These are phyloP conservation scores for Ramalina peruviana DNA, from an alignment of 495 filamentous ascomycete species.

Conservation along the genomic window DNA sequence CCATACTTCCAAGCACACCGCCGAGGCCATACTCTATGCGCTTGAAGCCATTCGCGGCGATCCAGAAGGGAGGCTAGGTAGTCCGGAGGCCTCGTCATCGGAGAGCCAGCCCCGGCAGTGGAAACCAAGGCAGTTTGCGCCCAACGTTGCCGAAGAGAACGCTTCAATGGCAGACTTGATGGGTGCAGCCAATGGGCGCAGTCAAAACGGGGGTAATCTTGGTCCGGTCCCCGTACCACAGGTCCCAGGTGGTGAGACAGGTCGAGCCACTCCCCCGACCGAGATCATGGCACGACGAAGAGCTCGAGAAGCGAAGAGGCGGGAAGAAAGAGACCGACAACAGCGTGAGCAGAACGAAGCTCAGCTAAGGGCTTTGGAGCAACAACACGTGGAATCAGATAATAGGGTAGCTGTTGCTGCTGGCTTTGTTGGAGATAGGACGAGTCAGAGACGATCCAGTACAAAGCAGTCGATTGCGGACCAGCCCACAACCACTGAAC, in stretches of 20 bases:
- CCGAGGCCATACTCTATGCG: constrained; percentile 74
- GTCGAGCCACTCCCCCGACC: constrained; percentile 38
- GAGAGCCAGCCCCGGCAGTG: constrained; percentile 5
- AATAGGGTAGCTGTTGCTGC: constrained; percentile 44
- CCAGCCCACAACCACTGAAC: constrained; percentile 5
- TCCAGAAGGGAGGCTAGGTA: constrained; percentile 9
- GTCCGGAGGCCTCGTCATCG: constrained; percentile 5
- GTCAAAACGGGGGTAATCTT: constrained; percentile 35
- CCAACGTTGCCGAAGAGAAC: constrained; percentile 79
- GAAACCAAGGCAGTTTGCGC: constrained; percentile 68
- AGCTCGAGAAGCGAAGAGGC: constrained; percentile 51
- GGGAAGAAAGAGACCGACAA: constrained; percentile 34
- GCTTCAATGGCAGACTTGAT: constrained; percentile 83
- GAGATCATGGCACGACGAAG: constrained; percentile 64
- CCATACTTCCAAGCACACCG: constrained; percentile 48
- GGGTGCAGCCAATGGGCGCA: constrained; percentile 32
- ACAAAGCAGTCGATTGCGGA: constrained; percentile 13
- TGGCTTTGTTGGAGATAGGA: constrained; percentile 18
- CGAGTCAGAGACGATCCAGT: constrained; percentile 22
- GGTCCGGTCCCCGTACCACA: constrained; percentile 34
- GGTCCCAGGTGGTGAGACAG: constrained; percentile 25
- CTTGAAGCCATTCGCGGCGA: constrained; percentile 65
- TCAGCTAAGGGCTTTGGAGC: constrained; percentile 35
- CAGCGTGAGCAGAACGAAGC: constrained; percentile 39
- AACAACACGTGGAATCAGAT: constrained; percentile 34